Conservation (phyloP, 169 alveolate genomes). For the Eimeria necatrix region DNA sequence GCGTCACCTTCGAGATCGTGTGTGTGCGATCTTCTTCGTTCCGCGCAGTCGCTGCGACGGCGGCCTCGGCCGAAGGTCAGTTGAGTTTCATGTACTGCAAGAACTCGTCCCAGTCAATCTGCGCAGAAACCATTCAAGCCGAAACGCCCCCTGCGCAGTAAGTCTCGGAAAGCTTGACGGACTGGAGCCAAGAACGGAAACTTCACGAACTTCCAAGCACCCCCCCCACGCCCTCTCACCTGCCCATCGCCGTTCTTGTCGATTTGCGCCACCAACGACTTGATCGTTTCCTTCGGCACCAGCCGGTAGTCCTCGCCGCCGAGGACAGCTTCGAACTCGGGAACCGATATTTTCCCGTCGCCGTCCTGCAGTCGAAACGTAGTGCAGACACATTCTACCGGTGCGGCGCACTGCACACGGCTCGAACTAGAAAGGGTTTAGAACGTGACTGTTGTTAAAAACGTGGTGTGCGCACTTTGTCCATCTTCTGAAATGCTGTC, state of each 20-base stretch:
- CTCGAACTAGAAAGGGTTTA: not conserved
- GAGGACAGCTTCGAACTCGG: conserved; percentile 85
- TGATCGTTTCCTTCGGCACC: conserved; percentile 82
- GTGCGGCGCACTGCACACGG: not conserved
- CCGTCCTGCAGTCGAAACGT: conserved; percentile 84
- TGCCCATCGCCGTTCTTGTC: conserved; percentile 89
- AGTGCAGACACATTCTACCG: too few relatives aligned
- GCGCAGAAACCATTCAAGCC: conserved; percentile 13
- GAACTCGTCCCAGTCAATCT: conserved; percentile 89
- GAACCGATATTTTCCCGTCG: conserved; percentile 86
- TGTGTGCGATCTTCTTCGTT: too few relatives aligned
- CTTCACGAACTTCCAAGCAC: too few relatives aligned
- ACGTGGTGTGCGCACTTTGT: conserved; percentile 74
- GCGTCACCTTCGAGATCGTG: too few relatives aligned
- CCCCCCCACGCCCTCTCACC: too few relatives aligned
- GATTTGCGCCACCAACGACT: conserved; percentile 84
- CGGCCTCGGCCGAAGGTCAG: too few relatives aligned
- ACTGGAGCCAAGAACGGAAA: not conserved
- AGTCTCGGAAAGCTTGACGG: too few relatives aligned
- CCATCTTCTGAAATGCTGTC: conserved; percentile 87
- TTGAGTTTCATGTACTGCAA: conserved; percentile 81
- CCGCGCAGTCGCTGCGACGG: too few relatives aligned
- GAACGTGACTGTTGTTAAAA: too few relatives aligned
- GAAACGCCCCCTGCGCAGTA: too few relatives aligned
- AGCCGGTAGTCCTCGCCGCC: conserved; percentile 83